Percentiles rank a stretch among this genome's conserved stretches.
Conservation (phyloP, 306 rosid genomes). For the Quillaja saponaria region DNA sequence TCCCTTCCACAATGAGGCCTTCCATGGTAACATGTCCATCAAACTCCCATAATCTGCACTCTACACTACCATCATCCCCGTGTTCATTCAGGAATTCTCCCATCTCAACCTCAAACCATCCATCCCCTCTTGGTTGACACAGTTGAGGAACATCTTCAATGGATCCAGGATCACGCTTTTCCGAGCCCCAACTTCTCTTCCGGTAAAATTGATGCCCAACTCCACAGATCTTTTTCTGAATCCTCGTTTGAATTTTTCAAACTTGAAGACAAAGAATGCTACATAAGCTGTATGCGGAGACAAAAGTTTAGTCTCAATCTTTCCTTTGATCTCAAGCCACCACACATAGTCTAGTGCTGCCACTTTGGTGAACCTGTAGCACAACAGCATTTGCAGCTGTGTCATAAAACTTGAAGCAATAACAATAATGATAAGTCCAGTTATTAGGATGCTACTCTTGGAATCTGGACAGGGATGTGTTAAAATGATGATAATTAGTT, state of each 20-base stretch:
- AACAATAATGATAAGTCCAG: no score
- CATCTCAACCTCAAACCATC: slow-evolving; percentile 38
- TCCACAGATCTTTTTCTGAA: not conserved
- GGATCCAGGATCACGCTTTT: no score
- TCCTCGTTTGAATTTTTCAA: not conserved
- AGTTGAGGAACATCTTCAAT: not conserved
- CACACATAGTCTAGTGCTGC: not conserved
- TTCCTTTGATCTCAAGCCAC: not conserved
- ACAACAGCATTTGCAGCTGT: no score
- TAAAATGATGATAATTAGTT: no score
- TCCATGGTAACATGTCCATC: not conserved
- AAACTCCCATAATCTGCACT: slow-evolving; percentile 16
- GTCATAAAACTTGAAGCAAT: no score
- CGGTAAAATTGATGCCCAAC: no score
- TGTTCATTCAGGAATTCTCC: slow-evolving; percentile 34
- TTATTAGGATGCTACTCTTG: no score
- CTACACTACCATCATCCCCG: slow-evolving; percentile 29
- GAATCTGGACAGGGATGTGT: no score
- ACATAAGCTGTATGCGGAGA: not conserved
- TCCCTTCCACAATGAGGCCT: slow-evolving; percentile 39
- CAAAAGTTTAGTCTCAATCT: not conserved
- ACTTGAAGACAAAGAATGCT: not conserved
- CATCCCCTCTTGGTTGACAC: slow-evolving; percentile 17
- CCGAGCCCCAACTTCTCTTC: no score
- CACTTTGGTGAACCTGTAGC: not conserved